Base-by-base conservation (phyloP, 495 filamentous ascomycete genomes). In the Hypomontagnella monticulosa region DNA sequence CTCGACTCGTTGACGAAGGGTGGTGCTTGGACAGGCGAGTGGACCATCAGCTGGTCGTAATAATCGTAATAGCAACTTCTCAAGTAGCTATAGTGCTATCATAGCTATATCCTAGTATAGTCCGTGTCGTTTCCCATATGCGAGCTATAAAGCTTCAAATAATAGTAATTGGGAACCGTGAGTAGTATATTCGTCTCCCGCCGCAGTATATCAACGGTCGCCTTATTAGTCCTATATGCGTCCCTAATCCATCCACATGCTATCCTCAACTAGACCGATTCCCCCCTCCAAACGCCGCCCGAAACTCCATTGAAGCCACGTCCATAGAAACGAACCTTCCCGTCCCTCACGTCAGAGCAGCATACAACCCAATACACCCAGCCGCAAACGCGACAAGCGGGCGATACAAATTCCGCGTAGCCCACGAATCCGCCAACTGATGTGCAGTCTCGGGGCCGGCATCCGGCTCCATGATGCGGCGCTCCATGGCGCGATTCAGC, bases 21-120 rank as follows among this genome's bases (percentile, higher is more conserved):
- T 4, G 88, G 88, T 11, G 88, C 88, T 19, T 91, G 84, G 79
- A 75, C 46, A 10, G 61, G 64, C 33, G 75, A 84, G 66, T 91
- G 86, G 87, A 77, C 79, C 20, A 69, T 91, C 60, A 81, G 71
- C 38, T 91, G 87, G 88, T 81, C 67, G 41, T 74, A 47, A 69
- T 56, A 34, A 33, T n/a, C 16, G 16, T 1, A 8, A 20, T 12
- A 16, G 37, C 3, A 23, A 18, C 19, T 34, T 11, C 4, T n/a
- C 23, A 37, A 32, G 16, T 56, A 50, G n/a, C 6, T 3, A 19
- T 7, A 14, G 12, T 33, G 18, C 32, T 14, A 54, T 48, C 23
- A n/a, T 19, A 32, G 14, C 5, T 33, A 47, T 37, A 43, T 40
- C 7, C 19, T 43, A 16, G 38, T 38, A 38, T 19, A 15, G 7